Evolutionary conservation across 2,329 filamentous ascomycete species (phyloP).

Genomic region (Aspergillus tubingensis): DNA sequence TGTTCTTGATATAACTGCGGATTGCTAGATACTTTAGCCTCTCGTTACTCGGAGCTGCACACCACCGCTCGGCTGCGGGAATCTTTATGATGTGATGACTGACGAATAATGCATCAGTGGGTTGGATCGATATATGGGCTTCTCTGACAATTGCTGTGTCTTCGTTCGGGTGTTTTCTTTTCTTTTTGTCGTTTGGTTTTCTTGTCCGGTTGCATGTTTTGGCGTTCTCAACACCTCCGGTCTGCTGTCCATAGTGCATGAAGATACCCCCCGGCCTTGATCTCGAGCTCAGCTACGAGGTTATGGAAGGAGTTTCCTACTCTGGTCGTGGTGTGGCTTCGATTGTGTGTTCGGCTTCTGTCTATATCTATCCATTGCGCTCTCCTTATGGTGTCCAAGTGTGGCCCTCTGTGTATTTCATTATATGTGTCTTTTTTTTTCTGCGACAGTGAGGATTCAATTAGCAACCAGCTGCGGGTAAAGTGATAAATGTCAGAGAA

Average conservation of each 20-base stretch:
- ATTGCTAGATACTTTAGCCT: conserved; percentile 22
- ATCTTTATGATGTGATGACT: conserved; percentile 41
- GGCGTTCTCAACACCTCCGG: conserved; percentile 27
- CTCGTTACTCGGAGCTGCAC: conserved; percentile 20
- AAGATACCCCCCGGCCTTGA: conserved; percentile 37
- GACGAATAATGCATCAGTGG: conserved; percentile 39
- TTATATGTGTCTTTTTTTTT: conserved; percentile 25
- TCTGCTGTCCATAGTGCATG: conserved; percentile 36
- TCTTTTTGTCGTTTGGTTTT: conserved; percentile 12
- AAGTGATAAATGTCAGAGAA: conserved; percentile 10
- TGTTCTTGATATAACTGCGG: conserved; percentile 17
- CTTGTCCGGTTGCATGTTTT: conserved; percentile 28
- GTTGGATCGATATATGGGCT: conserved; percentile 23
- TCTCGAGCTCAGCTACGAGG: conserved; percentile 25
- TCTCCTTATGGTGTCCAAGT: not conserved
- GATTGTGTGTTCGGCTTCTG: conserved; percentile 19
- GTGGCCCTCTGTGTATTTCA: not conserved
- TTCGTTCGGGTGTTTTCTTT: conserved; percentile 18
- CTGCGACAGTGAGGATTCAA: not conserved
- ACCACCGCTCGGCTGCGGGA: conserved; percentile 19
- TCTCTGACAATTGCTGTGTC: conserved; percentile 21
- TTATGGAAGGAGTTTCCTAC: conserved; percentile 28
- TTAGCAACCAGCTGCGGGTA: conserved; percentile 7
- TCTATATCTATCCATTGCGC: conserved; percentile 13
- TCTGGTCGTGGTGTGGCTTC: conserved; percentile 29